Evolutionary conservation across 345 rosid species (phyloP), one percentile per base, ranked within the genome.

Genomic region (Geranium brycei): DNA sequence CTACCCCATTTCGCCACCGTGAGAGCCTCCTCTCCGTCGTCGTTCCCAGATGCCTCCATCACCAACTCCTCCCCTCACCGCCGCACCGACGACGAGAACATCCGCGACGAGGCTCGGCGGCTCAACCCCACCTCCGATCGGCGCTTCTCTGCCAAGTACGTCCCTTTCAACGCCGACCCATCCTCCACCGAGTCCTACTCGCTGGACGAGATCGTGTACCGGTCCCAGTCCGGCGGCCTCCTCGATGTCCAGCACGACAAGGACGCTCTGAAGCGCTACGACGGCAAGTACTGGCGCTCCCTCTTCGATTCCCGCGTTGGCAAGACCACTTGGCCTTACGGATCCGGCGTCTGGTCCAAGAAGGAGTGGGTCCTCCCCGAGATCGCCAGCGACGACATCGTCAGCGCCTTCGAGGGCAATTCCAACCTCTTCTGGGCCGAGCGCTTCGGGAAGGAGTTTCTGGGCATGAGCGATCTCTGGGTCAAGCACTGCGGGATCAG

Each of bases 391-490:
- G 95, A 91, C 63, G 92, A 91, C 64, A 91, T 91, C 69, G 87
- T 88, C 40, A 80, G 85, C 5, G 97, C 97, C n/a, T 91, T 88
- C 53, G 93, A 91, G 76, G 95, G 97, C 3, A 91, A 91, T 62
- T 88, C 97, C 16, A 91, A 91, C 66, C 73, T 91, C 64, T 91
- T 88, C 72, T 88, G 95, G 97, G 97, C 97, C 0, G 97, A 91
- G 83, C 78, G 88, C 16, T 91, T 78, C 55, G 97, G 97, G n/a
- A 84, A 88, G 64, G 71, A 77, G 74, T 86, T 83, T 65, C 40
- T 86, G 31, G 91, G 82, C 12, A 91, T 91, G 97, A 83, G 77
- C 55, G 95, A 91, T 78, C 67, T 91, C 62, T 91, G 97, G 97
- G 95, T 91, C 13, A 91, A 91, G 71, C 97, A 91, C 62, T 91